A percentile compares a stretch with the other conserved stretches of the same genome.
Conservation (phyloP, 148 eudicot species). For the Rhododendron williamsianum region DNA sequence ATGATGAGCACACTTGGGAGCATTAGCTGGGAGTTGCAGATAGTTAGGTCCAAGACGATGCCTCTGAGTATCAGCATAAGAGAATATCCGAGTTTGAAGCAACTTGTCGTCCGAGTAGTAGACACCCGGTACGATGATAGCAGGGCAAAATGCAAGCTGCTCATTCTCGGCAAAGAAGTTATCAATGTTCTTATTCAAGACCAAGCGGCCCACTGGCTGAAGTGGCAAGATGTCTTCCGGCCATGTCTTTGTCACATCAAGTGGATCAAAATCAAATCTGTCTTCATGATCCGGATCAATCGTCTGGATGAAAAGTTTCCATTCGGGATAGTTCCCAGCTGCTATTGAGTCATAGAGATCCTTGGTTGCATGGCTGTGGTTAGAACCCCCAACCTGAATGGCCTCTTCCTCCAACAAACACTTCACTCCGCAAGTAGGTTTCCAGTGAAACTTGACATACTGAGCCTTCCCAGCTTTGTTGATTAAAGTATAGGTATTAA, state of each 20-base stretch:
- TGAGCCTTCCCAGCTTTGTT: slow-evolving; percentile 78
- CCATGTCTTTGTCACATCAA: slow-evolving; percentile 92
- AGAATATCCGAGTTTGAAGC: slow-evolving; percentile 81
- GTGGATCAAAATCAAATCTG: slow-evolving; percentile 87
- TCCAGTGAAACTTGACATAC: slow-evolving; percentile 97
- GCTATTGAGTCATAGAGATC: slow-evolving; percentile 89
- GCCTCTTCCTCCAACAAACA: slow-evolving; percentile 76
- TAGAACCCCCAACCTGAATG: slow-evolving; percentile 76
- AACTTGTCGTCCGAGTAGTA: slow-evolving; percentile 89
- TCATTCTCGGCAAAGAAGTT: slow-evolving; percentile 96
- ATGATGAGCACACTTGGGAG: slow-evolving; percentile 90
- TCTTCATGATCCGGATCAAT: slow-evolving; percentile 90
- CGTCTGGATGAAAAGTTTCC: slow-evolving; percentile 83
- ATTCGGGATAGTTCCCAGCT: slow-evolving; percentile 91
- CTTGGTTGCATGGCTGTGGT: slow-evolving; percentile 97
- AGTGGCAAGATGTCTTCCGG: slow-evolving; percentile 91
- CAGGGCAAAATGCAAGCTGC: slow-evolving; percentile 86
- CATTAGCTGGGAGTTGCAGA: slow-evolving; percentile 86
- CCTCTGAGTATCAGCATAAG: slow-evolving; percentile 92
- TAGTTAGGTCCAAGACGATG: slow-evolving; percentile 96
- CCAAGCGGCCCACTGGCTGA: slow-evolving; percentile 92
- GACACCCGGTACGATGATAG: slow-evolving; percentile 75
- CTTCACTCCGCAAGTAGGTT: slow-evolving; percentile 92
- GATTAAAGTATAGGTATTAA: slow-evolving; percentile 67
- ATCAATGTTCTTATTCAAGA: slow-evolving; percentile 90